Conservation (phyloP, 345 rosid species). For the Rhodomyrtus tomentosa region DNA sequence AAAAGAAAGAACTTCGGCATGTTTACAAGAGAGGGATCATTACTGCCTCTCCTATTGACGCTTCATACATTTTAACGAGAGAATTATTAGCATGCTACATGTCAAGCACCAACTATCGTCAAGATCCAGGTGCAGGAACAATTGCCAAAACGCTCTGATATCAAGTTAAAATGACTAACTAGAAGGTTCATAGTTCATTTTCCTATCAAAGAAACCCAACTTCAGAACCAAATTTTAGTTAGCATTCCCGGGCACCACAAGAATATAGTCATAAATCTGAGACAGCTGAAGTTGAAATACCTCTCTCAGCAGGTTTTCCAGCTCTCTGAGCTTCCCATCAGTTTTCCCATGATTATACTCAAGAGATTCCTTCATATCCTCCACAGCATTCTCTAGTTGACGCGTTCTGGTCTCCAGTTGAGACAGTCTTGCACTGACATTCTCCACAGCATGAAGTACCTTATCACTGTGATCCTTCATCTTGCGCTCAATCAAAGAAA, state of each 20-base stretch:
- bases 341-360: conserved; percentile 30
- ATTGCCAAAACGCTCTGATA: neutral
- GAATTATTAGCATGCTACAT: neutral
- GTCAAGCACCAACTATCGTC: neutral
- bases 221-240: neutral
- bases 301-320: conserved; percentile 35
- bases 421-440: conserved; percentile 29
- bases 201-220: neutral
- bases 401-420: conserved; percentile 36
- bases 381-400: conserved; percentile 25
- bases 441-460: conserved; percentile 28
- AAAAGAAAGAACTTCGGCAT: neutral
- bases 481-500: conserved; percentile 25
- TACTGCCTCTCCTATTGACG: neutral
- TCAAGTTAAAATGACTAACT: neutral
- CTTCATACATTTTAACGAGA: neutral
- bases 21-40: neutral
- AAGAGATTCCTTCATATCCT: conserved; percentile 29
- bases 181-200: neutral
- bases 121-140: neutral
- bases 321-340: conserved; percentile 36
- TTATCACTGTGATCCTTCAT: conserved; percentile 31
- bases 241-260: neutral
- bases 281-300: conserved; percentile 8
- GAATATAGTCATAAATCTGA: neutral